Conservation (phyloP, 2,329 filamentous ascomycete genomes). For the Microdochium nivale region DNA sequence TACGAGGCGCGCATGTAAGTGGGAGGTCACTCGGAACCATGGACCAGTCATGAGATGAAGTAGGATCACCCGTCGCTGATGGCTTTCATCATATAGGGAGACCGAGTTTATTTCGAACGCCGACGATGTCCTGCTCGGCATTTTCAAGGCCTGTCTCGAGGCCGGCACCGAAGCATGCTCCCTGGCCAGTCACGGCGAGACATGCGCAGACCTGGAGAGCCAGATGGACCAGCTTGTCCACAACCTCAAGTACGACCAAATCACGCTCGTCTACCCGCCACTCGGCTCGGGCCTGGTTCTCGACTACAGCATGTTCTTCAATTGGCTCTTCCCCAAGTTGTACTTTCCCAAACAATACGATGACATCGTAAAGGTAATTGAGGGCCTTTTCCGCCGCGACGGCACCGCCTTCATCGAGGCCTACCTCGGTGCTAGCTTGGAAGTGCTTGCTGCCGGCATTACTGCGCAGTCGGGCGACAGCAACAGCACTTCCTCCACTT, state of each 20-base stretch:
- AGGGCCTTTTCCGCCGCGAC: neutral
- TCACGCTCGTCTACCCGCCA: conserved; percentile 3
- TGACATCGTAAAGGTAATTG: neutral
- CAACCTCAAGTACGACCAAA: conserved; percentile 13
- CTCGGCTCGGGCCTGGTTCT: conserved; percentile 4
- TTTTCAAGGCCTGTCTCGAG: conserved; percentile 15
- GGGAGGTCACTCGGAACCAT: too few relatives aligned
- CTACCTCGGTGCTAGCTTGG: neutral
- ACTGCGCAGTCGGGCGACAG: neutral
- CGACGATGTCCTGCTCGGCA: conserved; percentile 15
- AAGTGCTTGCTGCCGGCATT: neutral
- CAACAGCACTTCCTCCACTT: neutral
- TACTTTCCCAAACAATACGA: conserved; percentile 5
- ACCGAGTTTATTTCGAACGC: conserved; percentile 13
- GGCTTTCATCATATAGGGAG: conserved; percentile 9
- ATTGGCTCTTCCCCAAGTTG: conserved; percentile 5
- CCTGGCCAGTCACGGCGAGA: conserved; percentile 10
- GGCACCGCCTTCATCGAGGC: neutral
- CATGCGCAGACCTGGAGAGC: conserved; percentile 13
- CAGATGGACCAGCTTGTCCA: conserved; percentile 12
- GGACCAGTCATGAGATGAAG: too few relatives aligned
- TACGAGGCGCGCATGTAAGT: conserved; percentile 14
- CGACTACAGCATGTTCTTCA: conserved; percentile 11
- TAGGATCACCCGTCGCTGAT: too few relatives aligned
- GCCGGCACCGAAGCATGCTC: conserved; percentile 9